Base-by-base conservation (phyloP, 2,329 filamentous ascomycete species). In the Furcasterigmium furcatum region DNA sequence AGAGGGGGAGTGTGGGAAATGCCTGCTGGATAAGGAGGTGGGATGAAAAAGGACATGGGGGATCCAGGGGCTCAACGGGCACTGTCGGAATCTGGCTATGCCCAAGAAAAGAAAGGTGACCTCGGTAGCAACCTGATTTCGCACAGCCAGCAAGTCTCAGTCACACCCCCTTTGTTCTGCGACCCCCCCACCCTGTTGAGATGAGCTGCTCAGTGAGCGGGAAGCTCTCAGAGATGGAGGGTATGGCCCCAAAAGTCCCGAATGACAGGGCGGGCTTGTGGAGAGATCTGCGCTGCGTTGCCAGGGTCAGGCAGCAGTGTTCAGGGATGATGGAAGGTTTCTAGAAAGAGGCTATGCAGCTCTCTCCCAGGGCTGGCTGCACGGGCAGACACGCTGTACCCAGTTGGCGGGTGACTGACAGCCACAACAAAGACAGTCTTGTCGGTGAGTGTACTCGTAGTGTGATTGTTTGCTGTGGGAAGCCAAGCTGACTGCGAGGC, bases 261-360 rank as follows among this genome's bases (percentile, higher is more conserved):
- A 38, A 36, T 34, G 41, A 38, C 41, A 43, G 41, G 41, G 41
- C 22, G 18, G 22, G 32, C 22, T n/a, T 43, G 41, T 43, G 41
- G 41, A 38, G 41, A 43, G 41, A 43, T 43, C 41, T 43, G 41
- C 41, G 41, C 41, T 35, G 32, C 30, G 34, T 20, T 18, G 41
- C 22, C 41, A 30, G n/a, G 41, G 41, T 16, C 14, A 22, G 24
- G 18, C 27, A 22, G 40, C 14, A 32, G 29, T 13, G 12, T 27
- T 9, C 40, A 42, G 40, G 40, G 40, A 42, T 42, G 29, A 25
- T 42, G 25, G 40, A 42, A 42, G 27, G 8, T 24, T 42, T 42
- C 40, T 32, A 42, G 40, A 42, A 42, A 19, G 18, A 27, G 24
- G 24, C 24, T n/a, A n/a, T n/a, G n/a, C n/a, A n/a, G n/a, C n/a